Conservation (phyloP, 345 rosid species). For the Populus deltoides region DNA sequence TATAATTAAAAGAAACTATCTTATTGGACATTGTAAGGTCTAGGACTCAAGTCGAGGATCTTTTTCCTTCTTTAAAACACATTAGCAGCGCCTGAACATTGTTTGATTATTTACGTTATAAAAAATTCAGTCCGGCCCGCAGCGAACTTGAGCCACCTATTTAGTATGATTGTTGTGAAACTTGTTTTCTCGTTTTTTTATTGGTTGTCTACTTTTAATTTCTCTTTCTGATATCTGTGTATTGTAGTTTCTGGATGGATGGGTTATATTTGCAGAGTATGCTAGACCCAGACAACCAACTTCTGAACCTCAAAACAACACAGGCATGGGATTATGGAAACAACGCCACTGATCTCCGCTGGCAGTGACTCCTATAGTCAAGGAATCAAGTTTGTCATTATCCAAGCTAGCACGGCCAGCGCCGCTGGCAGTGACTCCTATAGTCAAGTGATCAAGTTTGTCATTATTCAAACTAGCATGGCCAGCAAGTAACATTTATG, state of each 20-base stretch:
- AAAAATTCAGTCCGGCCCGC: too few species aligned
- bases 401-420: background rate
- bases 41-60: too few species aligned
- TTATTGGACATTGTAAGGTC: too few species aligned
- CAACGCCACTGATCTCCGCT: background rate
- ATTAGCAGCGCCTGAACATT: too few species aligned
- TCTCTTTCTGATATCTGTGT: background rate
- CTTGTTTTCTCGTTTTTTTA: background rate
- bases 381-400: background rate
- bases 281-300: conserved; percentile 47
- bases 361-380: background rate
- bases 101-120: too few species aligned
- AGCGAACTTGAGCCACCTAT: too few species aligned
- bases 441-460: background rate
- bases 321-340: conserved; percentile 8
- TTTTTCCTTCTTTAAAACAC: too few species aligned
- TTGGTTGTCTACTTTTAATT: background rate
- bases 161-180: background rate
- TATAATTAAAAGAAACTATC: too few species aligned
- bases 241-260: conserved; percentile 66
- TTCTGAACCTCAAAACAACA: conserved; percentile 14
- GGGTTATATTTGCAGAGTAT: conserved; percentile 81
- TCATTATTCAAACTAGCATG: background rate
- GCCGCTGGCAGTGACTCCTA: too few species aligned
- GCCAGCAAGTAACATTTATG: background rate